Percentiles rank a stretch among this genome's conserved stretches.
These are phyloP conservation scores for Neofusicoccum laricinum DNA, from an alignment of 2,329 filamentous ascomycete genomes.

Conservation along the genomic window DNA sequence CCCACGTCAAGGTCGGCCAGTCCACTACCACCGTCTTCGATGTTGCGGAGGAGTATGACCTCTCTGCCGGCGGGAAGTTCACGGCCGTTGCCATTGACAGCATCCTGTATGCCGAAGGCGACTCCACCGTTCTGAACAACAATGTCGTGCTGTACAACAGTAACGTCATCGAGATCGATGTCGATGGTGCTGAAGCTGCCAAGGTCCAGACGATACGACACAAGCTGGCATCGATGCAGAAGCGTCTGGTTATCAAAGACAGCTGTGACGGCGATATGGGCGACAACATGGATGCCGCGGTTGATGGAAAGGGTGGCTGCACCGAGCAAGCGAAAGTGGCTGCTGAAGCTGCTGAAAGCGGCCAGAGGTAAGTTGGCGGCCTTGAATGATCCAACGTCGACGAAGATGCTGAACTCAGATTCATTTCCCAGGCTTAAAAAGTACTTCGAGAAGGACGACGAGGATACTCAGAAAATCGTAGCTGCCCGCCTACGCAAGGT, in stretches of 20 bases:
- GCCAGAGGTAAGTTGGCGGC: no score
- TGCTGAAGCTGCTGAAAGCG: constrained; percentile 44
- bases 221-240: constrained; percentile 41
- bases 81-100: constrained; percentile 55
- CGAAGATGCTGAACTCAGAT: not conserved
- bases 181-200: constrained; percentile 57
- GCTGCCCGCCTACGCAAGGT: not conserved
- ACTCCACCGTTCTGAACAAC: constrained; percentile 54
- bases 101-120: constrained; percentile 54
- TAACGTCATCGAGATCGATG: constrained; percentile 56
- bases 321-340: constrained; percentile 53
- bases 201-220: constrained; percentile 39
- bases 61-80: constrained; percentile 51
- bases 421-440: constrained; percentile 49
- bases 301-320: constrained; percentile 47
- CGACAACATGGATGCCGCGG: constrained; percentile 47
- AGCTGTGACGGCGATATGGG: constrained; percentile 54
- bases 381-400: not conserved
- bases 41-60: constrained; percentile 55
- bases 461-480: not conserved
- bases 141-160: constrained; percentile 53
- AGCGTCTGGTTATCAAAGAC: constrained; percentile 52
- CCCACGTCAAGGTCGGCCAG: constrained; percentile 45
- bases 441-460: constrained; percentile 57
- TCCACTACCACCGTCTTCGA: constrained; percentile 55